Base-by-base conservation (phyloP, 345 rosid species). In the Laguncularia racemosa region DNA sequence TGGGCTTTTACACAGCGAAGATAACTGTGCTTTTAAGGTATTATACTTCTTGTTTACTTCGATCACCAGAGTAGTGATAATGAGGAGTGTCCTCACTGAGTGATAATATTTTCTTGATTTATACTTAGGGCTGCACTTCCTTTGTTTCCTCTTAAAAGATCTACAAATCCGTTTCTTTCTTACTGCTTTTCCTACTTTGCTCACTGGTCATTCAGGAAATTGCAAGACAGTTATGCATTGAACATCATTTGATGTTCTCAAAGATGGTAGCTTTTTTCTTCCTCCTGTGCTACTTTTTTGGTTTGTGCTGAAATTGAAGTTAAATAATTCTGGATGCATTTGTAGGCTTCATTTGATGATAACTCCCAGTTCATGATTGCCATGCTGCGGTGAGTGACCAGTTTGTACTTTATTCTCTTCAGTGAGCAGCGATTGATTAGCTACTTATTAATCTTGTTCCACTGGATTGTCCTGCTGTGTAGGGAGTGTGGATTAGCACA, bases 401-500 rank as follows among this genome's bases (percentile, higher is more conserved):
- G 21, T 54, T 59, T 64, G 1, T 18, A 44, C 53, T 9, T 15
- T n/a, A n/a, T n/a, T n/a, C n/a, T 19, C 53, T 64, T 52, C 52
- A 66, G 44, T 13, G 17, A 43, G 56, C 21, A 48, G 13, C 13
- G 33, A 60, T 48, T 46, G 15, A 33, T 44, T n/a, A 13, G 14
- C 21, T 20, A 20, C 20, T n/a, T 52, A 33, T 60, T 61, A 44
- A 40, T 48, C 17, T 18, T 43, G 33, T 60, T 49, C 53, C 65
- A 33, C 49, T 33, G 28, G 51, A 48, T 54, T n/a, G 20, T 59
- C 14, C 17, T 73, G 48, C 59, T 67, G 65, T 53, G 55, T 83
- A 93, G 99, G 84, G 96, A 89, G 73, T 93, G 97, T 74, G 97
- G 97, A 67, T 71, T 89, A 62, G 91, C 97, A 10, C 97, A 93